Evolutionary conservation across 176 grass and related monocot genomes (phyloP), one percentile per base, ranked within the genome.

Genomic region (Paspalum notatum): DNA sequence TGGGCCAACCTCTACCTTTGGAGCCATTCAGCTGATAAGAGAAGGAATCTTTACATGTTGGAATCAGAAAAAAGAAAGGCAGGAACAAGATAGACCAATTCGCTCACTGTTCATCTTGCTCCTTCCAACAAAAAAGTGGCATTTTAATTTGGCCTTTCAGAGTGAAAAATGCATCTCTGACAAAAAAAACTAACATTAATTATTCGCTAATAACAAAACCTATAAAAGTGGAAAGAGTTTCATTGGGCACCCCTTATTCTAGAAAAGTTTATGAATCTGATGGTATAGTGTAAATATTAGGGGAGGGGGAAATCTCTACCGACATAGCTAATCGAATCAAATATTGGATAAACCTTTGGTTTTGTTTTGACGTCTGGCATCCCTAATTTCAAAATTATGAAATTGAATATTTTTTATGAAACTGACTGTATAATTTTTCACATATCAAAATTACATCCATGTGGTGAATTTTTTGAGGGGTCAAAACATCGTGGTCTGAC

Each of bases 41-140:
- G 41, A 50, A 56, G 40, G 87, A 89, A 89, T 89, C 77, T 89
- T 85, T 81, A 55, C 87, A 64, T 70, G 26, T 71, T 81, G 55
- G 70, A 56, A 71, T 76, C 71, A 64, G 5, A 40, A 67, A 53
- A 62, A 56, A 53, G 15, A 32, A 76, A 21, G 18, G 38, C 48
- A 44, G 3, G 39, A 72, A 56, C 66, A 72, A 18, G 37, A 45
- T 41, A 46, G 5, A n/a, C n/a, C 58, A 62, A 62, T 68, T 80
- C 68, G 17, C 47, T 58, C 55, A 25, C 43, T 60, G 46, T 89
- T 81, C 22, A 18, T 66, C 77, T 68, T 57, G 52, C 72, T 58
- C 18, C 52, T 41, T 24, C 37, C 77, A 27, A 54, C 63, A 42
- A 43, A 68, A 50, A 54, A 53, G 18, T 24, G 4, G 2, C 9